phyloP scores from a whole-genome alignment of 2,329 filamentous ascomycete species.

The Didymella arachidicola region DNA sequence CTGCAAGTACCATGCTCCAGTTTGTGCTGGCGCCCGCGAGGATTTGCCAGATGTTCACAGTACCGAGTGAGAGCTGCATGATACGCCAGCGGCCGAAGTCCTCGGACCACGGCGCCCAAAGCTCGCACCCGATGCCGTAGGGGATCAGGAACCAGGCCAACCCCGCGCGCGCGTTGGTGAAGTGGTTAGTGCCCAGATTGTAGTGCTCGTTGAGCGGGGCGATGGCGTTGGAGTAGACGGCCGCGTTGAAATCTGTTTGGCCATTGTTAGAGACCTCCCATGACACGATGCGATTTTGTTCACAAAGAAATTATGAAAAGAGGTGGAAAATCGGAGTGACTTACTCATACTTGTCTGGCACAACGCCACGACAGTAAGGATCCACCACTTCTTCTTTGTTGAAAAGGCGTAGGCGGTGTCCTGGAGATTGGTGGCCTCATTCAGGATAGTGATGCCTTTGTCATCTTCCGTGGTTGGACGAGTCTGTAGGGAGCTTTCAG shows the following conservation, averaged over 20 bases:
- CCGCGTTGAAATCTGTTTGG: slow-evolving; percentile 60
- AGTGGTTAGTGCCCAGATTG: slow-evolving; percentile 35
- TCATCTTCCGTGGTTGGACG: not conserved
- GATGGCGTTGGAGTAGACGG: slow-evolving; percentile 63
- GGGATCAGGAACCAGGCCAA: slow-evolving; percentile 79
- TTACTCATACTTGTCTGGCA: slow-evolving; percentile 61
- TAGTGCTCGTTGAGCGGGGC: slow-evolving; percentile 66
- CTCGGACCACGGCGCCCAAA: slow-evolving; percentile 83
- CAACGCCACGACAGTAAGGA: slow-evolving; percentile 61
- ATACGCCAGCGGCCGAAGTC: slow-evolving; percentile 79
- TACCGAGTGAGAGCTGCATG: slow-evolving; percentile 73
- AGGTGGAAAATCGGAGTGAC: slow-evolving; percentile 37
- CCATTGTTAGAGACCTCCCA: slow-evolving; percentile 43
- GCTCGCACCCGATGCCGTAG: slow-evolving; percentile 85
- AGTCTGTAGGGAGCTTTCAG: slow-evolving; percentile 1
- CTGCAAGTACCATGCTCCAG: slow-evolving; percentile 71
- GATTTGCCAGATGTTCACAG: slow-evolving; percentile 76
- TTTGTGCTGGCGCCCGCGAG: slow-evolving; percentile 65
- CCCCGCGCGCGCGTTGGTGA: slow-evolving; percentile 60
- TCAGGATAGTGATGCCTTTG: slow-evolving; percentile 20
- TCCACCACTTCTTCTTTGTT: slow-evolving; percentile 61
- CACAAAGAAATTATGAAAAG: not conserved
- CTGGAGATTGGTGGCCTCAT: slow-evolving; percentile 28
- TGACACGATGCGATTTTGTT: slow-evolving; percentile 42
- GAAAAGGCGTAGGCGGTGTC: slow-evolving; percentile 57